A percentile compares a stretch with the other conserved stretches of the same genome.
Evolutionary conservation across 768 basidiomycete genomes (phyloP).

Genomic region (Tricholoma flavovirens): DNA sequence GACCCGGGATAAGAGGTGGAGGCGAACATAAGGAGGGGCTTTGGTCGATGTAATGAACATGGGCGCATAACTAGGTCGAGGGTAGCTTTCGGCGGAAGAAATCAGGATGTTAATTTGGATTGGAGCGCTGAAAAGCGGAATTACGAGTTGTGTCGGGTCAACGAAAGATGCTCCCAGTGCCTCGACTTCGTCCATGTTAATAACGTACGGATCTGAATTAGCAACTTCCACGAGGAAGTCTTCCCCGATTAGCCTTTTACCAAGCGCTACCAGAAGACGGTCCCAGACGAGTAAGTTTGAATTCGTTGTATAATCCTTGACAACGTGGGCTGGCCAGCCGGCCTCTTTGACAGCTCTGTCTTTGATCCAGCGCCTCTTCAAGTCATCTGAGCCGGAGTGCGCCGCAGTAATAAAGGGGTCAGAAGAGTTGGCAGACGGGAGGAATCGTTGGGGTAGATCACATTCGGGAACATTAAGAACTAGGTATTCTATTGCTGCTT

Average conservation of each 20-base stretch:
- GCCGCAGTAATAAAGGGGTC: conserved; percentile 62
- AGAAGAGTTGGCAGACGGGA: conserved; percentile 60
- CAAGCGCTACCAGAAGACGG: conserved; percentile 48
- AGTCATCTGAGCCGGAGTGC: conserved; percentile 54
- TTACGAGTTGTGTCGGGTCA: conserved; percentile 42
- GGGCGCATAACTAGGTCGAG: conserved; percentile 48
- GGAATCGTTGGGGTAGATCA: conserved; percentile 72
- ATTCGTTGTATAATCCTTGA: conserved; percentile 48
- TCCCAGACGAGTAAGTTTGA: conserved; percentile 44
- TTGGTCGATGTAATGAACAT: conserved; percentile 70
- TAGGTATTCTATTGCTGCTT: conserved; percentile 81
- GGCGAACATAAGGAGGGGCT: conserved; percentile 73
- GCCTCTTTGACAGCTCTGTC: conserved; percentile 79
- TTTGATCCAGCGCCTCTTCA: conserved; percentile 74
- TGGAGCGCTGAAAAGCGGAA: conserved; percentile 61
- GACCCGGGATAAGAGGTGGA: conserved; percentile 70
- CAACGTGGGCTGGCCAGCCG: conserved; percentile 71
- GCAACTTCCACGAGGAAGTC: conserved; percentile 14
- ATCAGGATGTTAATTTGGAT: conserved; percentile 64
- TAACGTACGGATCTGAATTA: conserved; percentile 22
- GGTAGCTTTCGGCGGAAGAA: conserved; percentile 37
- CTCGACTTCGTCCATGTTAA: conserved; percentile 41
- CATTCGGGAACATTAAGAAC: conserved; percentile 82
- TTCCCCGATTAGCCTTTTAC: conserved; percentile 48
- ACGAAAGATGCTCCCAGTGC: conserved; percentile 51